Evolutionary conservation across 176 grass and related monocot genomes (phyloP).

Genomic region (Oryza officinalis): DNA sequence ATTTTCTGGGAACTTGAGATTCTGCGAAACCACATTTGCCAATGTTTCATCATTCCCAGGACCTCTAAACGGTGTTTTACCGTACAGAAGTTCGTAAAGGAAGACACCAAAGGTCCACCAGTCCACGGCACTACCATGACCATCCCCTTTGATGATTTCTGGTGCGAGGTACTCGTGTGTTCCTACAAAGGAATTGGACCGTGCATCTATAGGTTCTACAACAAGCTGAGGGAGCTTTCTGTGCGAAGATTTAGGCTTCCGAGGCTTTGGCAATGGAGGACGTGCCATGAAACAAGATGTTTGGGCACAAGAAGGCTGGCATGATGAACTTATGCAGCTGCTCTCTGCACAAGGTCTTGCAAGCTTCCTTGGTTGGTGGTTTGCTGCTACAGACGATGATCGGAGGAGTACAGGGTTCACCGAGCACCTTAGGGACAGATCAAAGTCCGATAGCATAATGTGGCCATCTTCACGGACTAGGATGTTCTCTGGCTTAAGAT

Average conservation of each 20-base stretch:
- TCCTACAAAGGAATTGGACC: constrained; percentile 76
- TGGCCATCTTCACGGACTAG: constrained; percentile 78
- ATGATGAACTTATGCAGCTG: constrained; percentile 63
- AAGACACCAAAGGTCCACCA: constrained; percentile 82
- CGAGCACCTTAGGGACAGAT: constrained; percentile 69
- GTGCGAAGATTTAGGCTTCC: constrained; percentile 51
- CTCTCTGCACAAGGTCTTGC: constrained; percentile 67
- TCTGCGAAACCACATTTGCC: constrained; percentile 71
- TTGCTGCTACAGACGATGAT: constrained; percentile 52
- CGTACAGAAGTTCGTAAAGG: constrained; percentile 69
- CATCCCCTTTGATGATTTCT: constrained; percentile 82
- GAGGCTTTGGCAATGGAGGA: constrained; percentile 49
- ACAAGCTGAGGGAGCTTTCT: constrained; percentile 67
- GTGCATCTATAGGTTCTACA: constrained; percentile 64
- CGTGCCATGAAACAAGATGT: constrained; percentile 69
- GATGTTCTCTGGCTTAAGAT: constrained; percentile 82
- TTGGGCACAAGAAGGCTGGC: constrained; percentile 71
- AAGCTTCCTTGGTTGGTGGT: constrained; percentile 52
- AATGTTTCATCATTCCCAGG: constrained; percentile 73
- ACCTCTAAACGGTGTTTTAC: constrained; percentile 76
- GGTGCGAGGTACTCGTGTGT: constrained; percentile 76
- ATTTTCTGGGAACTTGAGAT: constrained; percentile 60
- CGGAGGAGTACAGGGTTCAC: constrained; percentile 62
- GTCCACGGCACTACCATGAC: constrained; percentile 79
- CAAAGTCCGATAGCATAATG: constrained; percentile 81